These are phyloP conservation scores for Odonthalia washingtoniensis DNA, from an alignment of 31 red algal genomes.

Conservation along the genomic window DNA sequence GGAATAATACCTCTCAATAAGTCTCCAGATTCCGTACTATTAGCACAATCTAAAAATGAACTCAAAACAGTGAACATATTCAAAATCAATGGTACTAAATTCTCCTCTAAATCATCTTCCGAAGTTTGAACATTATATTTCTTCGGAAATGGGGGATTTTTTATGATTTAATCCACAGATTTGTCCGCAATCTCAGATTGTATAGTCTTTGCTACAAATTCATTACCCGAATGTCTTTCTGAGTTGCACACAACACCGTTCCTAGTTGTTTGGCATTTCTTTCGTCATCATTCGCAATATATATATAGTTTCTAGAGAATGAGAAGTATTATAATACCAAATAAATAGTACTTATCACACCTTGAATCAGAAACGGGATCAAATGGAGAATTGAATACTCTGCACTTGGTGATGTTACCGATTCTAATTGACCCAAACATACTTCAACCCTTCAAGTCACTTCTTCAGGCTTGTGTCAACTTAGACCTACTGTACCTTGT, in stretches of 20 bases:
- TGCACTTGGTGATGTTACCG: conserved; percentile 71
- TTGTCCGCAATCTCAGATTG: conserved; percentile 46
- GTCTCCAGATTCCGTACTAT: conserved; percentile 21
- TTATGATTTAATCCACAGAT: conserved; percentile 55
- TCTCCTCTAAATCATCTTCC: conserved; percentile 50
- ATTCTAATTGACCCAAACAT: conserved; percentile 68
- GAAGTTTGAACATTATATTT: conserved; percentile 51
- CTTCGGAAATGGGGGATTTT: conserved; percentile 58
- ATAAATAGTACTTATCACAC: conserved; percentile 62
- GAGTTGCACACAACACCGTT: conserved; percentile 70
- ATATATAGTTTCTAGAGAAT: conserved; percentile 58
- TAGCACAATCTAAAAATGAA: conserved; percentile 53
- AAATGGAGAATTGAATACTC: conserved; percentile 79
- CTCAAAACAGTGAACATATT: conserved; percentile 64
- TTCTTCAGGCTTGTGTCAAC: conserved; percentile 46
- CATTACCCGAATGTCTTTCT: conserved; percentile 62
- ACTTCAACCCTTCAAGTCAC: conserved; percentile 73
- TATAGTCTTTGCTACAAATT: conserved; percentile 56
- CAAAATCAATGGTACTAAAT: conserved; percentile 62
- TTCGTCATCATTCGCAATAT: conserved; percentile 46
- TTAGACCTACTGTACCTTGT: too few species aligned
- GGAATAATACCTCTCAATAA: conserved; percentile 44
- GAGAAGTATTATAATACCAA: conserved; percentile 65
- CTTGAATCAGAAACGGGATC: conserved; percentile 84
- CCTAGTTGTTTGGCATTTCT: conserved; percentile 74